phyloP scores from a whole-genome alignment of 805 yeast genomes.

The Saccharomyces paradoxus region DNA sequence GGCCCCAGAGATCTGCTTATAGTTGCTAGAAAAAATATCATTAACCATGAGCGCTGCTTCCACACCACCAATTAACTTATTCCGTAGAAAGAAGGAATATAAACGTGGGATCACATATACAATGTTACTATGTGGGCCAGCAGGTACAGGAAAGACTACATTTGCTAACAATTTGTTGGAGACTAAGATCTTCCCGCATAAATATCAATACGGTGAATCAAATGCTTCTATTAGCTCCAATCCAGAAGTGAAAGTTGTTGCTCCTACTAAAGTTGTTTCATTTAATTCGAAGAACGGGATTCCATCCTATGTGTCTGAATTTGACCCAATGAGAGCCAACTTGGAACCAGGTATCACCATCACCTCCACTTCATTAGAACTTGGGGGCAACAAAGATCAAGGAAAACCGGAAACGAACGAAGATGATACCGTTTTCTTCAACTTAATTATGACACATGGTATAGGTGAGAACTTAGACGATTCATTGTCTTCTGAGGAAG shows the following conservation, averaged over 20 bases:
- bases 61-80: constrained; percentile 17
- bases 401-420: constrained; percentile 6
- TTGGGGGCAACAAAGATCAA: constrained; percentile 12
- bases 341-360: constrained; percentile 71
- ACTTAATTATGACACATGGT: constrained; percentile 64
- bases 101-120: constrained; percentile 70
- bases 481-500: constrained; percentile 56
- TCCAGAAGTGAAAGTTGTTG: constrained; percentile 20
- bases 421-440: constrained; percentile 43
- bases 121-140: constrained; percentile 61
- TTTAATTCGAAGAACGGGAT: constrained; percentile 58
- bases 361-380: constrained; percentile 36
- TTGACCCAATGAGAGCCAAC: constrained; percentile 52
- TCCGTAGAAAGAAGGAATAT: constrained; percentile 54
- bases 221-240: constrained; percentile 9
- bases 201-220: constrained; percentile 37
- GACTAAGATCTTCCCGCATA: constrained; percentile 52
- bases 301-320: constrained; percentile 47
- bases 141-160: constrained; percentile 73
- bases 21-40: background rate
- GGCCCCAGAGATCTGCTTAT: background rate
- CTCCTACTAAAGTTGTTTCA: constrained; percentile 36
- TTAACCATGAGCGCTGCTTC: constrained; percentile 6
- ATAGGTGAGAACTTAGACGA: constrained; percentile 74
- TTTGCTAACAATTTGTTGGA: constrained; percentile 62